phyloP scores from a whole-genome alignment of 1,284 basidiomycete species.

The Boletellus sp. region DNA sequence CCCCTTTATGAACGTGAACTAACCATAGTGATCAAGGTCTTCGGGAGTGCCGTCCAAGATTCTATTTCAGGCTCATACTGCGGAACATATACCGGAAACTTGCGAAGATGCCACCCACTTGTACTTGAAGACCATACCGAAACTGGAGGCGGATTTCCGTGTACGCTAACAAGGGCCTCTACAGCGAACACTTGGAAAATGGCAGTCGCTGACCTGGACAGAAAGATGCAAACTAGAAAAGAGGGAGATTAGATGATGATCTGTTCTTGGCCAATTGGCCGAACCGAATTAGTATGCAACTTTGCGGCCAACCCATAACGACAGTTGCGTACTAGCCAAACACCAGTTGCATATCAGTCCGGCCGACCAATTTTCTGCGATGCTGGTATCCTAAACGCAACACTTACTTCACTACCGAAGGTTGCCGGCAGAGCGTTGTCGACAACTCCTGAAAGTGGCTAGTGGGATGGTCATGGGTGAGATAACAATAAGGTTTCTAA shows the following conservation, averaged over 20 bases:
- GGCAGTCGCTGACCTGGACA: slow-evolving; percentile 56
- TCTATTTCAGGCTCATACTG: slow-evolving; percentile 26
- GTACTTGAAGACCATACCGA: slow-evolving; percentile 77
- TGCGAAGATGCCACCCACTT: slow-evolving; percentile 45
- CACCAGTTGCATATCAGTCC: too few species aligned
- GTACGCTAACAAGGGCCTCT: slow-evolving; percentile 41
- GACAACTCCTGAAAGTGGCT: slow-evolving; percentile 75
- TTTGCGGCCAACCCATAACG: too few species aligned
- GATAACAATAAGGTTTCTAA: not conserved
- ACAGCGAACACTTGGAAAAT: not conserved
- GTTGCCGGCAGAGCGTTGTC: slow-evolving; percentile 66
- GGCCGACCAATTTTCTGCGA: not conserved
- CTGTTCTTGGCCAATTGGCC: too few species aligned
- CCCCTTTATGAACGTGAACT: slow-evolving; percentile 1
- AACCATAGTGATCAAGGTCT: slow-evolving; percentile 65
- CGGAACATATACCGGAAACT: not conserved
- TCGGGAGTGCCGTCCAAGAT: slow-evolving; percentile 65
- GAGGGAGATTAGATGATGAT: not conserved
- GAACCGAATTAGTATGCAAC: too few species aligned
- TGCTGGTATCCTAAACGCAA: slow-evolving; percentile 17
- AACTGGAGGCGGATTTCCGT: slow-evolving; percentile 49
- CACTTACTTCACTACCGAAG: slow-evolving; percentile 70
- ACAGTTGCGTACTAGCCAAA: too few species aligned
- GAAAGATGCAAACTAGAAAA: slow-evolving; percentile 71
- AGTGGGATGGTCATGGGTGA: not conserved